phyloP scores from a whole-genome alignment of 208 protist species.

The Novymonas esmeraldas region DNA sequence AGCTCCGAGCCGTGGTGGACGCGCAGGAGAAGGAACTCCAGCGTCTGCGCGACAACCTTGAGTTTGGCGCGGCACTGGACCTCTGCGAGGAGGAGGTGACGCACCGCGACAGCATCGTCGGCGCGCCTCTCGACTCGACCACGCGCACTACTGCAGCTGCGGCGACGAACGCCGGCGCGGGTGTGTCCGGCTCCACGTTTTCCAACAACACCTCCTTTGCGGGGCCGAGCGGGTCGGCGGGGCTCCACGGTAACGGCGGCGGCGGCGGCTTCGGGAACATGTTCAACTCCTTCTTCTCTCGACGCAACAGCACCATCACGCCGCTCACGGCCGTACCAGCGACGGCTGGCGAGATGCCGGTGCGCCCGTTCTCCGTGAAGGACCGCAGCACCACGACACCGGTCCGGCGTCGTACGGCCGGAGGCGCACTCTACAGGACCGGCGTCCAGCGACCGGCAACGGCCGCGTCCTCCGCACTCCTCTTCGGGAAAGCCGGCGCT shows the following conservation, averaged over 20 bases:
- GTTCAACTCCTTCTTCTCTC: constrained; percentile 23
- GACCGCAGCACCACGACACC: background rate
- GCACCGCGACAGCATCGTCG: background rate
- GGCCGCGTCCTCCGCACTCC: background rate
- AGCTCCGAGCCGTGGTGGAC: constrained; percentile 18
- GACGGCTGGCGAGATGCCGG: background rate
- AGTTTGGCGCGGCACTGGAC: constrained; percentile 56
- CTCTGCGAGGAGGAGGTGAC: constrained; percentile 31
- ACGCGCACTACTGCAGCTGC: too few relatives aligned
- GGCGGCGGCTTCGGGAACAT: constrained; percentile 17
- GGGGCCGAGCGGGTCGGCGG: background rate
- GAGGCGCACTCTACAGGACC: constrained; percentile 6
- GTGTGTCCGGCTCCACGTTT: background rate
- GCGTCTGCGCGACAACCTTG: constrained; percentile 50
- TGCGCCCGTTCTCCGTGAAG: background rate
- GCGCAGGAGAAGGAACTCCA: constrained; percentile 27
- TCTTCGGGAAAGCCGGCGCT: background rate
- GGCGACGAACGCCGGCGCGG: too few relatives aligned
- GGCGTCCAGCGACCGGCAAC: background rate
- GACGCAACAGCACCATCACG: background rate
- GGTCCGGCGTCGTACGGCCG: background rate
- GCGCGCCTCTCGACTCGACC: background rate
- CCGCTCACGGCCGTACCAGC: background rate
- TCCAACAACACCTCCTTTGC: constrained; percentile 10
- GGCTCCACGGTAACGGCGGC: background rate